Conservation (phyloP, 352 stramenopile genomes). For the Peronospora belbahrii region DNA sequence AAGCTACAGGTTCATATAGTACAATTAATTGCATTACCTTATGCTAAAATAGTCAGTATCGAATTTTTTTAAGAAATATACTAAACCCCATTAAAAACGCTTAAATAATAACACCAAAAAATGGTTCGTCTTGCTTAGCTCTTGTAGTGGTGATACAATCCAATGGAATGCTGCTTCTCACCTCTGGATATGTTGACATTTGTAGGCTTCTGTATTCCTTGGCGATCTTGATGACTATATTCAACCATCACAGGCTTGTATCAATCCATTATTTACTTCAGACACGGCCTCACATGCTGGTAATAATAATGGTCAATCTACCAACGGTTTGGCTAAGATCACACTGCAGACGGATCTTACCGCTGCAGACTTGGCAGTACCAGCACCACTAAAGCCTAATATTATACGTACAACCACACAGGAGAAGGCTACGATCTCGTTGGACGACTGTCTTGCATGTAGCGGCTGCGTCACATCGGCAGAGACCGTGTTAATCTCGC, state of each 20-base stretch:
- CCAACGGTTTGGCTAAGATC: slow-evolving; percentile 51
- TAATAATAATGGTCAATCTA: slow-evolving; percentile 1
- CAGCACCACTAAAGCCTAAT: slow-evolving; percentile 42
- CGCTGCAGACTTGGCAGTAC: slow-evolving; percentile 41
- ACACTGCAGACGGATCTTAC: slow-evolving; percentile 71
- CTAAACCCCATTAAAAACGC: too few relatives aligned
- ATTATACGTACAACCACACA: slow-evolving; percentile 71
- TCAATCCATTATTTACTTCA: slow-evolving; percentile 90
- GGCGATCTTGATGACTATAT: slow-evolving; percentile 93
- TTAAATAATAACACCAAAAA: too few relatives aligned
- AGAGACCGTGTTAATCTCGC: slow-evolving; percentile 96
- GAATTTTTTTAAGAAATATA: too few relatives aligned
- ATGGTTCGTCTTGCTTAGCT: slow-evolving; percentile 8
- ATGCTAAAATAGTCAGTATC: too few relatives aligned
- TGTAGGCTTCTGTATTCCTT: slow-evolving; percentile 87
- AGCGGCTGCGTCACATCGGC: slow-evolving; percentile 96
- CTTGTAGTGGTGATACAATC: too few relatives aligned
- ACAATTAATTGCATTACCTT: too few relatives aligned
- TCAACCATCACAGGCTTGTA: slow-evolving; percentile 88
- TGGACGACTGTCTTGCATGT: slow-evolving; percentile 96
- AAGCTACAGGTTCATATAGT: too few relatives aligned
- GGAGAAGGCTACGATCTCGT: slow-evolving; percentile 89
- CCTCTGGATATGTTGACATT: neutral
- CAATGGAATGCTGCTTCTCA: neutral
- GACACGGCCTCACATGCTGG: slow-evolving; percentile 12